Base-by-base conservation (phyloP, 2,329 filamentous ascomycete species). In the Fusarium humuli region DNA sequence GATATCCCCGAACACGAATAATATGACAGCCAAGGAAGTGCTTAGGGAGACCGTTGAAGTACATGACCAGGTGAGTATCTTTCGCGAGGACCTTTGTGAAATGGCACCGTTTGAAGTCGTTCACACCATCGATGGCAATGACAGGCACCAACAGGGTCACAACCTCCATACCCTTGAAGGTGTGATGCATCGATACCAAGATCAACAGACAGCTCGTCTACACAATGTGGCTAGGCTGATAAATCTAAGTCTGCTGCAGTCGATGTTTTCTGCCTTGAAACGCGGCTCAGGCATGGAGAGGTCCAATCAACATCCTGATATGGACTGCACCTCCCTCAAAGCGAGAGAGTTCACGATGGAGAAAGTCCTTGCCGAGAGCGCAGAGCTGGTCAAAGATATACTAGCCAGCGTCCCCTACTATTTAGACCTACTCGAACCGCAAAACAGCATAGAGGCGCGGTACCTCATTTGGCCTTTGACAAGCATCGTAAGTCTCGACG, bases 391-490 rank as follows among this genome's bases (percentile, higher is more conserved):
- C 22, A 29, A 4, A 22, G 56, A 54, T 6, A 44, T 27, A 14
- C 47, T 58, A 27, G 56, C 47, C 29, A 53, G 47, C 18, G 47
- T 58, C 4, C 37, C 56, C 10, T 58, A 37, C 37, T 54, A n/a
- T 8, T 14, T 58, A 3, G 47, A 54, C 20, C 47, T 45, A 14
- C 56, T 54, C 37, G 56, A 58, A 5, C 18, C 46, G 0, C 34
- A 25, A 25, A 13, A 42, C 10, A 58, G 56, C 14, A 32, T 18
- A 32, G 56, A 58, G 8, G 56, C 37, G 1, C 56, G 47, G 11
- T 58, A 58, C 2, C 47, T 58, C 6, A 45, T 58, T 3, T 58
- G 56, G 56, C 56, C 56, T 1, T 13, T 58, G 3, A 58, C 47
- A 10, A 53, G 13, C 20, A 34, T 58, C 3, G 22, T 16, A 6